A percentile compares a stretch with the other conserved stretches of the same genome.
Conservation (phyloP, 441 rosid genomes). For the Euphorbia schlechtendalii region DNA sequence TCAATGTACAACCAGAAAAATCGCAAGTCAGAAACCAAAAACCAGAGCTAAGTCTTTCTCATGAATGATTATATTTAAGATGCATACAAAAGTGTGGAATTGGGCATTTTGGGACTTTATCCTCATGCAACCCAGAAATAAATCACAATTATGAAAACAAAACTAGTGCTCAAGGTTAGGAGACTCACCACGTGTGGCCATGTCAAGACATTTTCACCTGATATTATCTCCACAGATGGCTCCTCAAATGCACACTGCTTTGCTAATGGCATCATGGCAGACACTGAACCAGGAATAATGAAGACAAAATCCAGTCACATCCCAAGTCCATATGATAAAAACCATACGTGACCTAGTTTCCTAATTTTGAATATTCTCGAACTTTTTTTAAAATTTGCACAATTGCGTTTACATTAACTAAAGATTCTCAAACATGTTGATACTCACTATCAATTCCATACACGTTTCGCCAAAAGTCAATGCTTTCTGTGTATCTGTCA, state of each 20-base stretch:
- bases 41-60: too few relatives aligned
- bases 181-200: constrained; percentile 88
- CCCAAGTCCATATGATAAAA: constrained; percentile 13
- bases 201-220: constrained; percentile 82
- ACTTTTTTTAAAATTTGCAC: too few relatives aligned
- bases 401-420: too few relatives aligned
- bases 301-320: constrained; percentile 10
- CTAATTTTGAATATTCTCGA: too few relatives aligned
- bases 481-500: constrained; percentile 83
- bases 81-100: not conserved
- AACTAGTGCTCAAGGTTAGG: constrained; percentile 8
- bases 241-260: constrained; percentile 97
- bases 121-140: not conserved
- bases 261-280: constrained; percentile 91
- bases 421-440: constrained; percentile 17
- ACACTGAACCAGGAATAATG: constrained; percentile 53
- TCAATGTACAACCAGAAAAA: too few relatives aligned
- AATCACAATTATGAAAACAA: not conserved
- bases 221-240: constrained; percentile 86
- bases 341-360: constrained; percentile 8
- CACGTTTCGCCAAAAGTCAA: constrained; percentile 96
- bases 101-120: not conserved
- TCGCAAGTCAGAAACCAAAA: too few relatives aligned
- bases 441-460: constrained; percentile 98
- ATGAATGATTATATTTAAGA: too few relatives aligned